These are phyloP conservation scores for Curvularia hawaiiensis DNA, from an alignment of 2,329 filamentous ascomycete genomes.

Conservation along the genomic window DNA sequence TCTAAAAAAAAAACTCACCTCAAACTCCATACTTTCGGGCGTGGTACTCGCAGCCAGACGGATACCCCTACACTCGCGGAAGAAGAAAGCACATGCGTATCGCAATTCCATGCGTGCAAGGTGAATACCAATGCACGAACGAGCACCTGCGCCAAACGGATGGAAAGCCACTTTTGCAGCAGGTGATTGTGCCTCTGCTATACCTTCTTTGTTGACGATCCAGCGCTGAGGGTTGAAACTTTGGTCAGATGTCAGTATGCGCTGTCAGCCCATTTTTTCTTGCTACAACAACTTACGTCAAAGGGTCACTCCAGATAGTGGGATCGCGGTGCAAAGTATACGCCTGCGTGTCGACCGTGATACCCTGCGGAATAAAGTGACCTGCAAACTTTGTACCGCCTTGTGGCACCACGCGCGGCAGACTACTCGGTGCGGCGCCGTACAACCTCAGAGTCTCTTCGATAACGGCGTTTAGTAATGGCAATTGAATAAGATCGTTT, in stretches of 20 bases:
- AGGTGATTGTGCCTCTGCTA: constrained; percentile 32
- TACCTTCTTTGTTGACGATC: constrained; percentile 30
- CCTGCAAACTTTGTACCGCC: constrained; percentile 43
- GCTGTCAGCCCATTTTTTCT: background rate
- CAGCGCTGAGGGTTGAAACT: constrained; percentile 46
- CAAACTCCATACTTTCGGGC: constrained; percentile 51
- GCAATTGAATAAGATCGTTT: constrained; percentile 40
- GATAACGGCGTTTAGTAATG: constrained; percentile 46
- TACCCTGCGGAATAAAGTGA: constrained; percentile 45
- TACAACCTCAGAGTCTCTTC: constrained; percentile 49
- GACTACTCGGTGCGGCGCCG: constrained; percentile 41
- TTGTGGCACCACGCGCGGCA: constrained; percentile 47
- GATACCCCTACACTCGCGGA: constrained; percentile 51
- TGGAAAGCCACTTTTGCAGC: constrained; percentile 62
- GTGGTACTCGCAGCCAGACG: constrained; percentile 34
- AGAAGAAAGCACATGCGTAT: constrained; percentile 58
- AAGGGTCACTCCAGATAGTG: constrained; percentile 32
- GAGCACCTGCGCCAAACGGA: constrained; percentile 71
- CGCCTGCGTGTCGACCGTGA: constrained; percentile 48
- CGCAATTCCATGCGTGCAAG: constrained; percentile 66
- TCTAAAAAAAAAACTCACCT: constrained; percentile 11
- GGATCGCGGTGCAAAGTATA: constrained; percentile 49
- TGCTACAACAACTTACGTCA: constrained; percentile 24
- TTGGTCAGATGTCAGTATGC: background rate
- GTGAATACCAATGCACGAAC: constrained; percentile 72